A percentile compares a stretch with the other conserved stretches of the same genome.
Conservation (phyloP, 305 asterid species). For the Solanum hybrid region DNA sequence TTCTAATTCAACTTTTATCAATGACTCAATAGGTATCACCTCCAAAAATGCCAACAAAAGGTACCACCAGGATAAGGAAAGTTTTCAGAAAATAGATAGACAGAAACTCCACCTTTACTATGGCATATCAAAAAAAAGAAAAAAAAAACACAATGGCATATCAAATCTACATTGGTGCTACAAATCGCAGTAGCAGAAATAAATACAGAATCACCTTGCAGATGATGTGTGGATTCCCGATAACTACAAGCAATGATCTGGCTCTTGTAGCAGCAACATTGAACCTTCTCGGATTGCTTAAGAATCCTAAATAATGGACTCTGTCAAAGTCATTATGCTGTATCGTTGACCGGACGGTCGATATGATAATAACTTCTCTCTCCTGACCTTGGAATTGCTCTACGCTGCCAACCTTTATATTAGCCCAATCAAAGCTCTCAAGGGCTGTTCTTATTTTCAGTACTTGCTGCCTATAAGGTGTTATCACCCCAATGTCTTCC, state of each 20-base stretch:
- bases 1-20: not conserved
- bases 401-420: conserved; percentile 77
- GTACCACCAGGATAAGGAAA: not conserved
- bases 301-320: conserved; percentile 69
- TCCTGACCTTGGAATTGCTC: conserved; percentile 99
- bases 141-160: not conserved
- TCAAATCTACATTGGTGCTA: not conserved
- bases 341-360: conserved; percentile 90
- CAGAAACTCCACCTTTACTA: not conserved
- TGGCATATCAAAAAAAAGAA: not conserved
- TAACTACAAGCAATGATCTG: conserved; percentile 61
- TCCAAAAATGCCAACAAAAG: not conserved
- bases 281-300: conserved; percentile 92
- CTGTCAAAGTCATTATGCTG: conserved; percentile 75
- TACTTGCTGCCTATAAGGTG: conserved; percentile 91
- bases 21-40: not conserved
- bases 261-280: conserved; percentile 90
- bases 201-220: conserved; percentile 52
- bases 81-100: not conserved
- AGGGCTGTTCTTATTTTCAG: conserved; percentile 60
- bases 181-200: not conserved
- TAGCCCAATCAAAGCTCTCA: conserved; percentile 30
- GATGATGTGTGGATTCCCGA: conserved; percentile 94
- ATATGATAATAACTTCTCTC: conserved; percentile 62
- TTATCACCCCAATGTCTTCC: conserved; percentile 81